Evolutionary conservation across 2,329 filamentous ascomycete species (phyloP), one percentile per base, ranked within the genome.

Genomic region (Macrophomina tecta): DNA sequence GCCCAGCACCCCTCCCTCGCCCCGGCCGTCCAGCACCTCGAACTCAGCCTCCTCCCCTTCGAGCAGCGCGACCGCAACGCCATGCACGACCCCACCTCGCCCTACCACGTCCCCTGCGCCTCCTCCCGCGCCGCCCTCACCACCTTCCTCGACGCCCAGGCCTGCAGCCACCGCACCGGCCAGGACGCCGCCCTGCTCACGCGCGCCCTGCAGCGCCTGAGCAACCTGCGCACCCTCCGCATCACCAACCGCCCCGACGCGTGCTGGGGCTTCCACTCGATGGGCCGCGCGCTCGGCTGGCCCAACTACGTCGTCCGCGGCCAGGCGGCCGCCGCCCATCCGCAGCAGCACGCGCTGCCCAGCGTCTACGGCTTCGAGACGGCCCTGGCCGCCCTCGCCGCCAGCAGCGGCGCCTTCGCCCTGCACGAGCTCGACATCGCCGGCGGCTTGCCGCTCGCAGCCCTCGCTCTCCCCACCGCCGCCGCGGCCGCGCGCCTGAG

Each of bases 11-110:
- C 5, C 8, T 14, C 8, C 14, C 58, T 62, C 8, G 58, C 8
- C 8, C 58, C 40, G 9, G 40, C 58, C 6, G 42, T 62, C 6
- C 40, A 28, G 12, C 7, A 8, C 11, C 45, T 62, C 18, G 32
- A 34, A 23, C 36, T 62, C 40, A 38, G 30, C 28, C 40, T 36
- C 6, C 40, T 48, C 8, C 58, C 58, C 42, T 62, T 62, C 45
- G 40, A 62, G 45, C 28, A 48, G 23, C 30, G 40, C 40, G 40
- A 48, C 58, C 38, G 45, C 38, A 46, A 49, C 42, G 58, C 58
- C 42, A n/a, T 49, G 14, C 11, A 23, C 58, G 28, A 49, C 42
- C 40, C 45, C 14, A 11, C 58, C 40, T 34, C 36, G 11, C 36
- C 53, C 36, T 45, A 28, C 36, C 36, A 42, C 28, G 42, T 48